phyloP scores from a whole-genome alignment of 169 alveolate genomes.

The Cryptosporidium canis region DNA sequence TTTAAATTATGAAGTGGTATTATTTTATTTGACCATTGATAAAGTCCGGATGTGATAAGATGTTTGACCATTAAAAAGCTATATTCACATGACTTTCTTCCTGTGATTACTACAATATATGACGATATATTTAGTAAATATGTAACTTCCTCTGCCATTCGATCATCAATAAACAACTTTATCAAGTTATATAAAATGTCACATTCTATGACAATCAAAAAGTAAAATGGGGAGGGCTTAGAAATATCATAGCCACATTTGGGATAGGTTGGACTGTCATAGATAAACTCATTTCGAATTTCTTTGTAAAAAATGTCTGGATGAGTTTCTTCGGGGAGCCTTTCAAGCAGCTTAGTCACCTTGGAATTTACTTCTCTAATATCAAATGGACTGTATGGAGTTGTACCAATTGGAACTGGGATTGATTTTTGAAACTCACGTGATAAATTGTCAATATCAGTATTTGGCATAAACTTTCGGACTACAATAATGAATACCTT shows the following conservation, averaged over 20 bases:
- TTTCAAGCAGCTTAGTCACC: slow-evolving; percentile 9
- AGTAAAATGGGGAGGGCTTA: slow-evolving; percentile 48
- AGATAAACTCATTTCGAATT: slow-evolving; percentile 48
- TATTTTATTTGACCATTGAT: slow-evolving; percentile 48
- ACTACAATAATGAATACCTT: slow-evolving; percentile 25
- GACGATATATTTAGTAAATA: slow-evolving; percentile 12
- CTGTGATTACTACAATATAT: slow-evolving; percentile 35
- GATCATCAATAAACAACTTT: slow-evolving; percentile 54
- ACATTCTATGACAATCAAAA: slow-evolving; percentile 42
- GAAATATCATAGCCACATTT: slow-evolving; percentile 67
- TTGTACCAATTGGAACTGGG: slow-evolving; percentile 67
- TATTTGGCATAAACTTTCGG: slow-evolving; percentile 32
- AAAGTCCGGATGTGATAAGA: slow-evolving; percentile 44
- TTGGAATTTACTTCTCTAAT: slow-evolving; percentile 46
- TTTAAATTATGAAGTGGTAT: slow-evolving; percentile 26
- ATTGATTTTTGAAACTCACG: slow-evolving; percentile 55
- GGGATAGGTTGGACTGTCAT: slow-evolving; percentile 51
- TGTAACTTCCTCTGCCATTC: slow-evolving; percentile 52
- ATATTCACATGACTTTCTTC: slow-evolving; percentile 31
- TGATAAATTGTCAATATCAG: background rate
- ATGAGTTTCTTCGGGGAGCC: slow-evolving; percentile 8
- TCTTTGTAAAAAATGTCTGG: slow-evolving; percentile 42
- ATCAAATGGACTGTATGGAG: slow-evolving; percentile 50
- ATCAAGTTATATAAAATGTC: slow-evolving; percentile 28
- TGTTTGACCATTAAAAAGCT: slow-evolving; percentile 49